Conservation (phyloP, 306 rosid species). For the Gynostemma pentaphyllum region DNA sequence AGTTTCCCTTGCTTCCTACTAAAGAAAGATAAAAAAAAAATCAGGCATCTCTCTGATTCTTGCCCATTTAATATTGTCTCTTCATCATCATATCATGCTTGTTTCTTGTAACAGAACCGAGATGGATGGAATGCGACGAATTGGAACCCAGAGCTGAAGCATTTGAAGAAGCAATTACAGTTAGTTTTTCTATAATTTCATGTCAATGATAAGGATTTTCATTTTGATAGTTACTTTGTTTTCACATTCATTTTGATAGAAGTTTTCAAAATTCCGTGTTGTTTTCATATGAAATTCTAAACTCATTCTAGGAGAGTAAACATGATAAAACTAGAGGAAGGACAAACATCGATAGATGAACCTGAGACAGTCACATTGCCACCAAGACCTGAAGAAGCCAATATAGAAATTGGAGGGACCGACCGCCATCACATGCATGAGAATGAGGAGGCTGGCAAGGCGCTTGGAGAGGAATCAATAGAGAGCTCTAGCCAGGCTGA, state of each 20-base stretch:
- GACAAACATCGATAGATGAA: not conserved
- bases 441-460: not conserved
- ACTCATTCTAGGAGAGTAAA: not conserved
- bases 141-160: not conserved
- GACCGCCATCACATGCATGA: not conserved
- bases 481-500: slow-evolving; percentile 3
- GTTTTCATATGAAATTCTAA: not conserved
- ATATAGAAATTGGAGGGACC: not conserved
- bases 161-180: not conserved
- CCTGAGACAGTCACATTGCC: not conserved
- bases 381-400: not conserved
- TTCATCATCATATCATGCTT: not conserved
- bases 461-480: not conserved
- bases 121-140: not conserved
- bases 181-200: not conserved
- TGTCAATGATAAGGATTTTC: too few relatives aligned
- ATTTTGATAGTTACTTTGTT: not conserved
- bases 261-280: not conserved
- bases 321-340: not conserved
- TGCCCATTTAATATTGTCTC: not conserved
- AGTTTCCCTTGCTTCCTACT: slow-evolving; percentile 11
- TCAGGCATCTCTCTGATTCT: not conserved
- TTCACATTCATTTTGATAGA: not conserved
- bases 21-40: not conserved
- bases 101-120: not conserved